phyloP scores from a whole-genome alignment of 257 asterid species.

The Przewalskia tangutica region DNA sequence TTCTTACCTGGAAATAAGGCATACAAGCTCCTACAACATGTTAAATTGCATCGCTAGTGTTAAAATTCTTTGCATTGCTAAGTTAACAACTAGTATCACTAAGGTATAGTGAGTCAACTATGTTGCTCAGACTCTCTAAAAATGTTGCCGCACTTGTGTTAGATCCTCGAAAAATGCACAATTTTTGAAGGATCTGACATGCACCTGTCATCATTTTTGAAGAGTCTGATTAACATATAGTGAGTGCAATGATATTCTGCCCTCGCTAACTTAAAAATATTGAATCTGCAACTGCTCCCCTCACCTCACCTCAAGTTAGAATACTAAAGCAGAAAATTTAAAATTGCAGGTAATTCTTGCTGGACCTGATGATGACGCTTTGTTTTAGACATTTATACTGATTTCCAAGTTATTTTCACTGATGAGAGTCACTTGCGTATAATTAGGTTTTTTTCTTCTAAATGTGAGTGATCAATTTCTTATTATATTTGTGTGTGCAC shows the following conservation, averaged over 20 bases:
- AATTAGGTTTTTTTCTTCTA: slow-evolving; percentile 4
- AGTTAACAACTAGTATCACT: background rate
- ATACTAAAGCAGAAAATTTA: background rate
- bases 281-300: background rate
- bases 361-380: slow-evolving; percentile 93
- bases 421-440: slow-evolving; percentile 10
- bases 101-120: background rate
- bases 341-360: slow-evolving; percentile 68
- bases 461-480: slow-evolving; percentile 26
- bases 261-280: background rate
- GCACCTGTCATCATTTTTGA: background rate
- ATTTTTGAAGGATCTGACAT: background rate
- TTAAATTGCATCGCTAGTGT: too few species aligned
- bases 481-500: slow-evolving; percentile 7
- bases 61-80: background rate
- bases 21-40: too few species aligned
- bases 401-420: slow-evolving; percentile 19
- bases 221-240: background rate
- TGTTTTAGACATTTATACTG: slow-evolving; percentile 45
- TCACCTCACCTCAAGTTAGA: background rate
- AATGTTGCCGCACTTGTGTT: background rate
- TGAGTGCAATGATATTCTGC: background rate
- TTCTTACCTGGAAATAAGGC: too few species aligned
- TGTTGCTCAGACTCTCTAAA: background rate
- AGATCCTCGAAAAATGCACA: background rate